Evolutionary conservation across 371 early-diverging fungal species (phyloP).

Genomic region (Lichtheimia ornata): DNA sequence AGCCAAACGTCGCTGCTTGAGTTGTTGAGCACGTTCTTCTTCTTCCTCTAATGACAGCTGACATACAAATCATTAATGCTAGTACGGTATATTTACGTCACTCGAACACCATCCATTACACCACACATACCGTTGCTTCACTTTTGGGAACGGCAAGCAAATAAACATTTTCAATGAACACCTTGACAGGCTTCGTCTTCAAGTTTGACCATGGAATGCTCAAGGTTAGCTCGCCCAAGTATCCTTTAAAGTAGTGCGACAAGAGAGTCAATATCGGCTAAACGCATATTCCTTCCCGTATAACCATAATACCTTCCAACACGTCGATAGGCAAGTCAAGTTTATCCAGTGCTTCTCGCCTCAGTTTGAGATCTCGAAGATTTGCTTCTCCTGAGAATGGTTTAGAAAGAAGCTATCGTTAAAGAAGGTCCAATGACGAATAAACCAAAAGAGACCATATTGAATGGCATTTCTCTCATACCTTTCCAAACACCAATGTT

Average conservation of each 20-base stretch:
- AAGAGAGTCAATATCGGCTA: neutral
- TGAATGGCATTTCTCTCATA: constrained; percentile 19
- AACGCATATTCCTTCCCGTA: neutral
- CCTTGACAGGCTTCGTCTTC: constrained; percentile 80
- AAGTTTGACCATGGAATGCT: constrained; percentile 90
- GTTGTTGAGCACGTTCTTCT: constrained; percentile 75
- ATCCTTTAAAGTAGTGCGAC: constrained; percentile 44
- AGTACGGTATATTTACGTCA: neutral
- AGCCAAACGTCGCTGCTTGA: constrained; percentile 82
- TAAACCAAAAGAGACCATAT: too few relatives aligned
- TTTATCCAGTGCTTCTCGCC: constrained; percentile 80
- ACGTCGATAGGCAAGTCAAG: constrained; percentile 86
- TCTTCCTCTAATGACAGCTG: constrained; percentile 70
- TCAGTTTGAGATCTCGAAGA: constrained; percentile 74
- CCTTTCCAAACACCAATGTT: constrained; percentile 89
- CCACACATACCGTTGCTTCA: constrained; percentile 39
- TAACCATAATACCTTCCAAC: constrained; percentile 61
- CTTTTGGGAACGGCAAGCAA: constrained; percentile 75
- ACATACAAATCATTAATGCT: neutral
- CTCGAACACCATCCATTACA: neutral
- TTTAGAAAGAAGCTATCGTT: constrained; percentile 1
- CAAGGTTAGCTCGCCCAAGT: constrained; percentile 78
- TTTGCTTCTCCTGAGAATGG: constrained; percentile 76
- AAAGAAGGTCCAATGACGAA: neutral
- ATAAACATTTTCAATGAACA: constrained; percentile 76